Base-by-base conservation (phyloP, 441 rosid genomes). In the Arabidopsis hybrid region DNA sequence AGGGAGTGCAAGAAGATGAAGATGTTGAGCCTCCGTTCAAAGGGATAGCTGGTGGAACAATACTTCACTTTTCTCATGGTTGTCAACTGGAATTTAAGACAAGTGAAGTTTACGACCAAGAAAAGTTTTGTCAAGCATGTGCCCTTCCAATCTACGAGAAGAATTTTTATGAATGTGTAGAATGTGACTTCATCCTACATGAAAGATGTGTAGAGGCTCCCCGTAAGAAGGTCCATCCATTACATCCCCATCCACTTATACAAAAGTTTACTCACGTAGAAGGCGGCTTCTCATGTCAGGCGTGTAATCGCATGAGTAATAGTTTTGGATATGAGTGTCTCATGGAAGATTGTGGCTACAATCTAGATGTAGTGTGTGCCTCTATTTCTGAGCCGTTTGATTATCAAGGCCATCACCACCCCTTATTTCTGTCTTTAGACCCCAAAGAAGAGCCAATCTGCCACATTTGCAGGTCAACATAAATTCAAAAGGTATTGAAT, bases 201-300 rank as follows among this genome's bases (percentile, higher is more conserved):
- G 71, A 75, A 52, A 43, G 13, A 43, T 75, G 79, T 12, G 69
- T 50, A 2, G 45, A 35, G 11, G 65, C 71, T 13, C 69, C 65
- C 0, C 59, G 31, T 3, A 43, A 13, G 16, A 67, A 16, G 16
- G 4, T 3, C 1, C 4, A 56, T 26, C 61, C 46, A 31, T 13
- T 52, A n/a, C 58, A 18, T 14, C 26, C 7, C 0, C 58, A 50
- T 50, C 13, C 13, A 8, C 55, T 50, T 18, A 4, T 3, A 50
- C 55, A 17, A 50, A 18, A 50, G 2, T 5, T 21, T 21, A 0
- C 8, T 50, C 17, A 2, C 1, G 8, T n/a, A 5, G 50, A 1
- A 0, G 26, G 26, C 0, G 7, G n/a, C 0, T 6, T 3, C 2
- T 2, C 1, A 2, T 6, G 8, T 0, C 6, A n/a, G 5, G 8